phyloP scores from a whole-genome alignment of 306 rosid species.

The Quercus agrifolia region DNA sequence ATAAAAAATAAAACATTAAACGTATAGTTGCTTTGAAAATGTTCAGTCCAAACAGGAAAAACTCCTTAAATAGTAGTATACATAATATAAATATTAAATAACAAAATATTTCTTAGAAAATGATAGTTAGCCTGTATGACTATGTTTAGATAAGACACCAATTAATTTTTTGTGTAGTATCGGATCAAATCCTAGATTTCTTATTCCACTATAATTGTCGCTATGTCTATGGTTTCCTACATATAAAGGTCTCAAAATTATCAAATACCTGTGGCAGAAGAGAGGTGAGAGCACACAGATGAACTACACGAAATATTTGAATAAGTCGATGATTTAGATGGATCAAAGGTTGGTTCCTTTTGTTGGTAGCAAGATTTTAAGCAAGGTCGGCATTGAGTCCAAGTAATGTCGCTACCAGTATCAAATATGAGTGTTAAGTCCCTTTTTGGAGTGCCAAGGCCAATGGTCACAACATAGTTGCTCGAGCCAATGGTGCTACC shows the following conservation, averaged over 20 bases:
- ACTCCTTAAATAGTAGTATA: no score
- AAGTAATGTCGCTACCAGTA: slow-evolving; percentile 69
- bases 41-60: fast-evolving
- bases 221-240: no score
- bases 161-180: no score
- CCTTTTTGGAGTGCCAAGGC: slow-evolving; percentile 56
- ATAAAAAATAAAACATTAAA: no score
- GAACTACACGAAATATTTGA: slow-evolving; percentile 51
- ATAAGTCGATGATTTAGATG: slow-evolving; percentile 40
- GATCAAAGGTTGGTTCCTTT: slow-evolving; percentile 45
- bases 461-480: slow-evolving; percentile 60
- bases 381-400: slow-evolving; percentile 85
- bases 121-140: not conserved
- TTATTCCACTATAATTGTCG: no score
- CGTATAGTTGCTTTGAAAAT: no score
- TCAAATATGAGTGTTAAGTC: slow-evolving; percentile 57
- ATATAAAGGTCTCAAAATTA: not conserved
- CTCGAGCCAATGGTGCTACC: slow-evolving; percentile 47
- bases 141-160: not conserved
- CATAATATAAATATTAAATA: no score
- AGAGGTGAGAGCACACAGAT: slow-evolving; percentile 34
- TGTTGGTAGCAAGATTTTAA: slow-evolving; percentile 47
- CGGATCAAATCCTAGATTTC: no score
- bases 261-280: slow-evolving; percentile 44
- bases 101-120: no score